A percentile compares a stretch with the other conserved stretches of the same genome.
phyloP scores from a whole-genome alignment of 495 filamentous ascomycete genomes.

The Aspergillus nidulans region DNA sequence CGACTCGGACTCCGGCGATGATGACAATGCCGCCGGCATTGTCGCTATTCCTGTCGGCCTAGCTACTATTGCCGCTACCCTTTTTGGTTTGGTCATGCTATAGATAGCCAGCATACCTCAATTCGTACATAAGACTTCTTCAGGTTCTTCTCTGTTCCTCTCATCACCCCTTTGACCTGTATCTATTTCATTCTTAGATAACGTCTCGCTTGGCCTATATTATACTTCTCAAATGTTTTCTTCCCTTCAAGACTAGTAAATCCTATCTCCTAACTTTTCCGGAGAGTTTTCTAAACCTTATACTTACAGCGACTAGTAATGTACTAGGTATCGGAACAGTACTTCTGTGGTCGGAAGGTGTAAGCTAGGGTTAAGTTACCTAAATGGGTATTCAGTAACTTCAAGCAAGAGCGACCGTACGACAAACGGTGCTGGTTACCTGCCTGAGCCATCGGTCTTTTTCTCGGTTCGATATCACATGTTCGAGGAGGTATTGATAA shows the following conservation, averaged over 20 bases:
- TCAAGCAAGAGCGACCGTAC: too few relatives aligned
- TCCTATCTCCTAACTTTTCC: background rate
- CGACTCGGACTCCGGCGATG: slow-evolving; percentile 25
- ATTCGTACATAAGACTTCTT: background rate
- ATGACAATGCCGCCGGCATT: slow-evolving; percentile 21
- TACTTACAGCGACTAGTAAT: too few relatives aligned
- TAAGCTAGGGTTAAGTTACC: too few relatives aligned
- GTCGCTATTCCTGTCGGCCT: slow-evolving; percentile 17
- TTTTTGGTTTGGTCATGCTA: slow-evolving; percentile 15
- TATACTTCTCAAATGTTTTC: background rate
- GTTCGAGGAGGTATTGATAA: too few relatives aligned
- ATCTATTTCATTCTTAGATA: background rate
- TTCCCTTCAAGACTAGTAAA: background rate
- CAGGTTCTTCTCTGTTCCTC: background rate
- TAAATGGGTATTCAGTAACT: too few relatives aligned
- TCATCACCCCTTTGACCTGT: background rate
- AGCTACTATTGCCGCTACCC: slow-evolving; percentile 11
- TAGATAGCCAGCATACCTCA: slow-evolving; percentile 4
- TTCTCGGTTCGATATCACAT: too few relatives aligned
- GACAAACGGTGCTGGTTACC: too few relatives aligned
- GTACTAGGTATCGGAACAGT: too few relatives aligned
- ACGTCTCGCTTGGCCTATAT: background rate
- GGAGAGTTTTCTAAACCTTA: too few relatives aligned
- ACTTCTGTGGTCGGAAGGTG: too few relatives aligned
- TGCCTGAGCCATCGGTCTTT: too few relatives aligned